Conservation (phyloP, 768 basidiomycete species). For the Lactifluus echinatus region DNA sequence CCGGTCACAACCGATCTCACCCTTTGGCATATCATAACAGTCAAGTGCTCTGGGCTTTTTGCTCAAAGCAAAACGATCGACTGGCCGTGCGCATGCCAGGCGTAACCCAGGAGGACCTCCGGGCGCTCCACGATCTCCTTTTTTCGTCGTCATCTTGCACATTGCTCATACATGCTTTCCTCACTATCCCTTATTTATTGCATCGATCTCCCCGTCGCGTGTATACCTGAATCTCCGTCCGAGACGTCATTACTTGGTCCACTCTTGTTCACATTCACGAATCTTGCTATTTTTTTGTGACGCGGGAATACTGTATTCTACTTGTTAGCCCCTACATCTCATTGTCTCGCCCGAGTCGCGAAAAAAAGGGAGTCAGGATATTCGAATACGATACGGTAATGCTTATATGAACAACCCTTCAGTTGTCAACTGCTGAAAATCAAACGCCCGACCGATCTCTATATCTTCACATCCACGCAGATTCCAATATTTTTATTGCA, state of each 20-base stretch:
- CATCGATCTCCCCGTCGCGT: background rate
- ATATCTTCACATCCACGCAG: background rate
- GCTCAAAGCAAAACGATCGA: slow-evolving; percentile 6
- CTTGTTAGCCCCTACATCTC: background rate
- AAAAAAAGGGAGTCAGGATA: slow-evolving; percentile 19
- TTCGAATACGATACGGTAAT: slow-evolving; percentile 1
- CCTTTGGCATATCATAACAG: slow-evolving; percentile 7
- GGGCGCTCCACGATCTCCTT: background rate
- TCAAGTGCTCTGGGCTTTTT: slow-evolving; percentile 6
- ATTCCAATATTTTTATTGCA: background rate
- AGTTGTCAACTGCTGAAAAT: too few relatives aligned
- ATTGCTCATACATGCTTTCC: slow-evolving; percentile 4
- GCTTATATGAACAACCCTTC: background rate
- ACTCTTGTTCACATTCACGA: background rate
- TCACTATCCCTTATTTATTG: slow-evolving; percentile 11
- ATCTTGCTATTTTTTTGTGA: slow-evolving; percentile 1
- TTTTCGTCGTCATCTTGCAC: slow-evolving; percentile 9
- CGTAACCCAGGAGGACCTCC: slow-evolving; percentile 10
- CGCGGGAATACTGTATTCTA: slow-evolving; percentile 9
- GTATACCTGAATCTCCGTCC: slow-evolving; percentile 5
- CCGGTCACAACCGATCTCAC: slow-evolving; percentile 2
- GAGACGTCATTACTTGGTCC: slow-evolving; percentile 5
- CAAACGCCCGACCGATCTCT: background rate
- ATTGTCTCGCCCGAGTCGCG: slow-evolving; percentile 10
- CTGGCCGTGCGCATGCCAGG: slow-evolving; percentile 9